Base-by-base conservation (phyloP, 2,329 filamentous ascomycete genomes). In the Dactylellina leptospora region DNA sequence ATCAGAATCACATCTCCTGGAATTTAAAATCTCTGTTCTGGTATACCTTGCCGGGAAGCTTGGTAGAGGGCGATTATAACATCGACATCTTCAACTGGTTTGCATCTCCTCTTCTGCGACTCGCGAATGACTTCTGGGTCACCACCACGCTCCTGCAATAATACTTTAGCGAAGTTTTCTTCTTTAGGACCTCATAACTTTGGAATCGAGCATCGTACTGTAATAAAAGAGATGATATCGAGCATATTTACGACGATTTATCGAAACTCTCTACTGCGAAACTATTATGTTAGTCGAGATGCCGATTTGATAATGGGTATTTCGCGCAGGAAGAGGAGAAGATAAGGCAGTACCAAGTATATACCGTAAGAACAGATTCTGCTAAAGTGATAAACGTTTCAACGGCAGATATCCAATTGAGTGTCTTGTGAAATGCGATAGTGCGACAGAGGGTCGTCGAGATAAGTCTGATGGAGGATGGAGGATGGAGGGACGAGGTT, bases 51-150 rank as follows among this genome's bases (percentile, higher is more conserved):
- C 28, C 75, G 66, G 8, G 72, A 74, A 45, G 93, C 91, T 79
- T 96, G 90, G 79, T 90, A 97, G 79, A 96, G 83, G 20, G 85
- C 85, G 79, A 97, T 95, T 72, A 97, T 87, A 82, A 96, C 90
- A 82, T 99, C 93, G 23, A 99, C 93, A 50, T 89, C 84, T 78
- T 92, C 90, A 78, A 92, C 90, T 11, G 88, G 85, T 51, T 91
- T 93, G 83, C 87, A 86, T 77, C 95, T 88, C 79, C 88, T 88
- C 76, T 90, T 87, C 82, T 99, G 95, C 75, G 90, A 95, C 81
- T 97, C 92, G 80, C 90, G 90, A 81, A 99, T 95, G 82, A 88
- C 89, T 79, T 96, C 90, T 13, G 92, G 91, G 82, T 97, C 87
- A 77, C 95, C 95, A 76, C 93, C 95, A 77, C 92, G 90, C 81